phyloP scores from a whole-genome alignment of 306 rosid genomes.

The Lablab purpureus region DNA sequence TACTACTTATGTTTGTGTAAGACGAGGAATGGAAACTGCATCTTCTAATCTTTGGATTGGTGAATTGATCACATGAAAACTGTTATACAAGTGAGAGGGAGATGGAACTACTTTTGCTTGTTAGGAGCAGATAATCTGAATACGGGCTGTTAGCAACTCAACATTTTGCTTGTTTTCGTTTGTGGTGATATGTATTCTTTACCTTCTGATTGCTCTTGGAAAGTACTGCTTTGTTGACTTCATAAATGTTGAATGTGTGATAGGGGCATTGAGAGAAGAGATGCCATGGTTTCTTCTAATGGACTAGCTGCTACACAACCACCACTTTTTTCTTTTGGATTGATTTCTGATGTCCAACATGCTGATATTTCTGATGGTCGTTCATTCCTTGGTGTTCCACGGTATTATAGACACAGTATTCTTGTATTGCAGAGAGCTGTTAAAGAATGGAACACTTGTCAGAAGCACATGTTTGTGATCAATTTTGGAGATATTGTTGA shows the following conservation, averaged over 20 bases:
- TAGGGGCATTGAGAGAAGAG: conserved; percentile 53
- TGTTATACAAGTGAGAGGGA: not conserved
- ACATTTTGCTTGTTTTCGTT: conserved; percentile 20
- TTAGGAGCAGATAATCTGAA: not conserved
- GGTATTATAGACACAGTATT: conserved; percentile 85
- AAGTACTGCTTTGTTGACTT: conserved; percentile 41
- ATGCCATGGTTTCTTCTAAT: conserved; percentile 61
- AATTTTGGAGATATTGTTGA: conserved; percentile 94
- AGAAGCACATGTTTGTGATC: conserved; percentile 70
- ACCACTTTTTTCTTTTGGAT: conserved; percentile 85
- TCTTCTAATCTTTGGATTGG: conserved; percentile 2
- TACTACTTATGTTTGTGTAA: not conserved
- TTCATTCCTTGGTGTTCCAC: conserved; percentile 86
- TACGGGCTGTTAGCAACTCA: not conserved
- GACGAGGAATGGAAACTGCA: conserved; percentile 15
- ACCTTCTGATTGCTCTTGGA: conserved; percentile 4
- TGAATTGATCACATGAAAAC: not conserved
- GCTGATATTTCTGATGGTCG: conserved; percentile 93
- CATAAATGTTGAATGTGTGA: conserved; percentile 37
- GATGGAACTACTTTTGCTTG: not conserved
- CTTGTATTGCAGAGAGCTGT: conserved; percentile 76
- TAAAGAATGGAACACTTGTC: conserved; percentile 72
- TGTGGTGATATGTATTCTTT: conserved; percentile 24
- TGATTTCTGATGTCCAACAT: conserved; percentile 91
- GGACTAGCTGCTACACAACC: conserved; percentile 57